Conservation (phyloP, 2,329 filamentous ascomycete genomes). For the Akanthomyces lecanii region DNA sequence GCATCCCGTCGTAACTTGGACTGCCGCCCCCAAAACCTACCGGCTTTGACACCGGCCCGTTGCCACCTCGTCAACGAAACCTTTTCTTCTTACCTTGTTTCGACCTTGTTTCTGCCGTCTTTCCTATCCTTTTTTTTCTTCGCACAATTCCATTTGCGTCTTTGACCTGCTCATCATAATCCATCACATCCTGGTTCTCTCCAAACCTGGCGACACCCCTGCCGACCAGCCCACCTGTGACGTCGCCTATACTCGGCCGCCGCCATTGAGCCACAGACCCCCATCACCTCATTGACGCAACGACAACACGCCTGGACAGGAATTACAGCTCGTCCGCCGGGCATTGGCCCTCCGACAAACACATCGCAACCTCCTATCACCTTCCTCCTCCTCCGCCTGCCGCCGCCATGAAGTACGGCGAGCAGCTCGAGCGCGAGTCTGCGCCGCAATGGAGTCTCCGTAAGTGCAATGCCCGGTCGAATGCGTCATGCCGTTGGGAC, state of each 20-base stretch:
- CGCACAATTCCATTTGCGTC: too few species aligned
- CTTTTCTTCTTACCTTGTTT: background rate
- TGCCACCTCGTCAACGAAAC: background rate
- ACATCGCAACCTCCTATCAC: background rate
- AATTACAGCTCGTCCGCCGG: background rate
- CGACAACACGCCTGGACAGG: background rate
- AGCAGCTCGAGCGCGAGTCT: conserved; percentile 66
- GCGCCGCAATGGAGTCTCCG: conserved; percentile 79
- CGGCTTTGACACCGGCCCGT: background rate
- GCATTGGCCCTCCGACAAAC: background rate
- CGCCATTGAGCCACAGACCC: background rate
- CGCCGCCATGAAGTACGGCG: conserved; percentile 37
- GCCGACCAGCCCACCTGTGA: background rate
- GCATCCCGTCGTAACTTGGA: background rate
- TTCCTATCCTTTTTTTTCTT: background rate
- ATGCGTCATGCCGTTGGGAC: background rate
- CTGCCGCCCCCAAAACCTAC: background rate
- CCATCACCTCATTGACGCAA: background rate
- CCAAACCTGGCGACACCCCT: background rate
- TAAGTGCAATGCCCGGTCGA: conserved; percentile 36
- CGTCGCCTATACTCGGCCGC: background rate
- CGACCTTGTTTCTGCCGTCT: background rate
- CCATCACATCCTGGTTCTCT: background rate
- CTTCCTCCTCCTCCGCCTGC: background rate
- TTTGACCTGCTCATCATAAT: background rate